Percentiles rank a stretch among this genome's conserved stretches.
Evolutionary conservation across 1,284 basidiomycete species (phyloP).

Genomic region (Schizophyllum amplum): DNA sequence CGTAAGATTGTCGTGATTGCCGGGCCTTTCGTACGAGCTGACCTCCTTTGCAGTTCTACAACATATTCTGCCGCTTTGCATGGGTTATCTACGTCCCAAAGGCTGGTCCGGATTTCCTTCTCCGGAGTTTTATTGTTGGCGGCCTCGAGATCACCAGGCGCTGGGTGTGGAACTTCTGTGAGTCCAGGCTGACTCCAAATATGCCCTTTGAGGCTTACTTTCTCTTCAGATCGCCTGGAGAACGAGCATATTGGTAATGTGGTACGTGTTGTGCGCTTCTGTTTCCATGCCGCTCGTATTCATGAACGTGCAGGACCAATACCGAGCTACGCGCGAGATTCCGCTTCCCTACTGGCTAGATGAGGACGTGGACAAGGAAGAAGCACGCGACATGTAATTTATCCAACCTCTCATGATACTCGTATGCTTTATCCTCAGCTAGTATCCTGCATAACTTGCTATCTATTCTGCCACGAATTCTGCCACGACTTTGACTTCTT

Average conservation of each 20-base stretch:
- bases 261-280: slow-evolving; percentile 35
- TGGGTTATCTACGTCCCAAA: slow-evolving; percentile 78
- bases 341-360: slow-evolving; percentile 13
- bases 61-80: slow-evolving; percentile 70
- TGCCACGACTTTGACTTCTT: too few species aligned
- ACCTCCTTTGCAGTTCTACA: slow-evolving; percentile 42
- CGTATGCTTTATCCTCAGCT: too few species aligned
- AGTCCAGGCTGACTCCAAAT: slow-evolving; percentile 4
- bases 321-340: slow-evolving; percentile 51
- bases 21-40: slow-evolving; percentile 3
- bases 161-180: slow-evolving; percentile 91
- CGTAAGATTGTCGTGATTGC: neutral
- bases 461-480: too few species aligned
- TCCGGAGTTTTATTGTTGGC: slow-evolving; percentile 65
- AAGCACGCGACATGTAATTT: neutral
- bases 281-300: slow-evolving; percentile 20
- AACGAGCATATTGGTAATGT: slow-evolving; percentile 84
- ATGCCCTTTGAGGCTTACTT: neutral
- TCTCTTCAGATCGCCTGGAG: slow-evolving; percentile 60
- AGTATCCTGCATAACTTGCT: too few species aligned
- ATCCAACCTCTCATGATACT: neutral
- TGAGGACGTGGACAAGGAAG: neutral
- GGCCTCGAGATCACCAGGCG: slow-evolving; percentile 75
- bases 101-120: slow-evolving; percentile 36
- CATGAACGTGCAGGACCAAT: slow-evolving; percentile 66